Evolutionary conservation across 1,139 yeast genomes (phyloP).

Genomic region (Hemisphaericaspora subhashii): DNA sequence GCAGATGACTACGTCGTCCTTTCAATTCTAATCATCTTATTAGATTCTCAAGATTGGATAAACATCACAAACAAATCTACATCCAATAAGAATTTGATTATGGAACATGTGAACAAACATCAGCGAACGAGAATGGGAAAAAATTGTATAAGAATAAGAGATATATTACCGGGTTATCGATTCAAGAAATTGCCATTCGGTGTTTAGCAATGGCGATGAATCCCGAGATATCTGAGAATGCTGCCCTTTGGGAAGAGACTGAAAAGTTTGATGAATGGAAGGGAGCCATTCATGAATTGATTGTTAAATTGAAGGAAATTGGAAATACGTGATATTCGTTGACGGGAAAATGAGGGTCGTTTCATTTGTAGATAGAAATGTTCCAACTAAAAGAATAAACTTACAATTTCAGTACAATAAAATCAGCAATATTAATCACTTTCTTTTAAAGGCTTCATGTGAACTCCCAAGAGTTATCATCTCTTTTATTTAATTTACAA

Average conservation of each 20-base stretch:
- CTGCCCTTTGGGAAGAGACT: constrained; percentile 13
- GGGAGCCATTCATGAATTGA: constrained; percentile 4
- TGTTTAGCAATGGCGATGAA: constrained; percentile 6
- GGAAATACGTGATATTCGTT: background rate
- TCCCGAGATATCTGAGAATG: constrained; percentile 10
- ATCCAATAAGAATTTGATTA: constrained; percentile 6
- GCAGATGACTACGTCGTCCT: constrained; percentile 9
- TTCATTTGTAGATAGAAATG: too few relatives aligned
- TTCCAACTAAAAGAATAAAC: too few relatives aligned
- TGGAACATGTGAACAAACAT: constrained; percentile 5
- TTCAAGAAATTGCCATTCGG: constrained; percentile 1
- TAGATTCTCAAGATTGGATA: constrained; percentile 7
- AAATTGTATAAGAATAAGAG: background rate
- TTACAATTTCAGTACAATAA: too few relatives aligned
- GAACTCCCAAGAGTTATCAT: too few relatives aligned
- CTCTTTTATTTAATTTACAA: too few relatives aligned
- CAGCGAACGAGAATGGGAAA: constrained; percentile 8
- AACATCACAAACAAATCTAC: too few relatives aligned
- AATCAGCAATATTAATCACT: too few relatives aligned
- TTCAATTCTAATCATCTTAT: constrained; percentile 10
- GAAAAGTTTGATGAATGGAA: constrained; percentile 9
- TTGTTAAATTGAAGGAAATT: constrained; percentile 6
- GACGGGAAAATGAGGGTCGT: too few relatives aligned
- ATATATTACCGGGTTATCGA: background rate
- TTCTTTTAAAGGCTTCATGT: too few relatives aligned